Base-by-base conservation (phyloP, 106 monocot species). In the Narthecium ossifragum region DNA sequence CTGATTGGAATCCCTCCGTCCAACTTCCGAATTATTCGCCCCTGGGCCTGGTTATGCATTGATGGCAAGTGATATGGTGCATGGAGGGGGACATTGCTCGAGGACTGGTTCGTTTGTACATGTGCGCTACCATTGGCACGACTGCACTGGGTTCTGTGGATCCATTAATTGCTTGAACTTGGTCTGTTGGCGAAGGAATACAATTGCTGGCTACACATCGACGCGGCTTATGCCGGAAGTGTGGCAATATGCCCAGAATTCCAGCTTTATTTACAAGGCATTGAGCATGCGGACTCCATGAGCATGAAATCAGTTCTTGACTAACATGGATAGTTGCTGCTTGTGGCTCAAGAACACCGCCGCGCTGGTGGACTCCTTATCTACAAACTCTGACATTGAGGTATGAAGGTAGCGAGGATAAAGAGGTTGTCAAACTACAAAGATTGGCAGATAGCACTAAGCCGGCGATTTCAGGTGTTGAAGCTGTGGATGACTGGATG, bases 401-500 rank as follows among this genome's bases (percentile, higher is more conserved):
- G 18, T 77, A 87, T 58, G 34, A 41, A 15, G 59, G 62, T 1
- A 67, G 25, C 1, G 70, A 70, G 3, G 40, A 26, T 0, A 53
- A 53, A 14, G 21, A 7, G 26, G 80, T 78, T 37, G 54, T 81
- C n/a, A 1, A 78, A 81, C 55, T 81, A 68, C 60, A 86, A 86
- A 48, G 86, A 86, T 46, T 81, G 81, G 78, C 86, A 87, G 63
- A 71, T 86, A 12, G 66, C 54, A 1, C 59, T 85, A 8, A 58
- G 73, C 33, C 55, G 76, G 5, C 55, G 85, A n/a, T 77, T 73
- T 34, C 41, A 57, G 8, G 77, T 73, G 0, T 54, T 82, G 33
- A 77, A 77, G 65, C 60, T 82, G 23, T 82, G 82, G 82, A 47
- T 82, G 53, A 65, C 77, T 82, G 82, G 82, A 47, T 82, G 53